Conservation (phyloP, 2,329 filamentous ascomycete species). For the Dichotomopilus funicola region DNA sequence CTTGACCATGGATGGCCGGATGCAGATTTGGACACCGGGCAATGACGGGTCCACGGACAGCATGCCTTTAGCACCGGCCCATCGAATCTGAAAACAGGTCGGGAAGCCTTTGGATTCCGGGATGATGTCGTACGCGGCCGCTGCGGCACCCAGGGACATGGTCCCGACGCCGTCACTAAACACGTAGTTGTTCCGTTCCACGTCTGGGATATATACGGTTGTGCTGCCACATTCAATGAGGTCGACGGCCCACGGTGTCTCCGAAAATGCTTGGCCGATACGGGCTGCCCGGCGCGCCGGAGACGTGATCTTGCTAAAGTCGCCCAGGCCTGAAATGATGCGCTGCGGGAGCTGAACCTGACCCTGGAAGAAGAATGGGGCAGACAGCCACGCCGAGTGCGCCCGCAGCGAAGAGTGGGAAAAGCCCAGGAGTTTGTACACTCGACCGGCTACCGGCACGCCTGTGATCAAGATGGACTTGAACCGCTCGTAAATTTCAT, state of each 20-base stretch:
- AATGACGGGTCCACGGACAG: constrained; percentile 61
- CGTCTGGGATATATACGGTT: constrained; percentile 39
- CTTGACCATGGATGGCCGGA: constrained; percentile 75
- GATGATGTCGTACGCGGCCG: constrained; percentile 52
- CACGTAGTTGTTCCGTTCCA: constrained; percentile 46
- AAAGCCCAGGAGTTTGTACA: constrained; percentile 66
- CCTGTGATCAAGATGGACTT: constrained; percentile 50
- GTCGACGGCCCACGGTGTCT: constrained; percentile 59
- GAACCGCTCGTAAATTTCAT: constrained; percentile 54
- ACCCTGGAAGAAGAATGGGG: constrained; percentile 36
- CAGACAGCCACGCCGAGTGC: constrained; percentile 61
- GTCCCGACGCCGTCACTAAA: constrained; percentile 80
- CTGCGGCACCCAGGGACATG: constrained; percentile 54
- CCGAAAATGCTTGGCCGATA: constrained; percentile 65
- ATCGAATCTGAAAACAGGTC: constrained; percentile 69
- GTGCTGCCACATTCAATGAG: constrained; percentile 35
- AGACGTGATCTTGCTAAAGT: constrained; percentile 44
- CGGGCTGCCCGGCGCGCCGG: constrained; percentile 53
- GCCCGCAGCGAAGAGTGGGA: constrained; percentile 70
- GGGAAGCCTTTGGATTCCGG: constrained; percentile 44
- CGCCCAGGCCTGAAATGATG: constrained; percentile 44
- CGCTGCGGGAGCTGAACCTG: constrained; percentile 31
- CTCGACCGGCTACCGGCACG: constrained; percentile 56
- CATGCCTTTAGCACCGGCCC: constrained; percentile 71
- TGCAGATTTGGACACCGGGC: constrained; percentile 48